Conservation (phyloP, 225 moss, liverwort and hornwort species). For the Bryoerythrophyllum caledonicum region DNA sequence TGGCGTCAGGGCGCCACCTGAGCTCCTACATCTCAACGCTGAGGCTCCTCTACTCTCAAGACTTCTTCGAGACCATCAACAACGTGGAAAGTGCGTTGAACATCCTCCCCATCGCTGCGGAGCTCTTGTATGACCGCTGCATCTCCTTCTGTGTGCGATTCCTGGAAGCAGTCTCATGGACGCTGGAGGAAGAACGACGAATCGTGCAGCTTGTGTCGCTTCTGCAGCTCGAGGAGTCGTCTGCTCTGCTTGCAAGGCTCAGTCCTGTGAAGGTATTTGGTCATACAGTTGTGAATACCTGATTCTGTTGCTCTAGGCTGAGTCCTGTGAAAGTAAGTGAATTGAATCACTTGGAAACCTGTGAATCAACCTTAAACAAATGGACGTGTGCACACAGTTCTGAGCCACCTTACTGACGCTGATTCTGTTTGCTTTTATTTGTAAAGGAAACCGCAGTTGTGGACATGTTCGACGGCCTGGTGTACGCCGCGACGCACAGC, state of each 20-base stretch:
- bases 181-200: conserved; percentile 64
- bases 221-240: conserved; percentile 77
- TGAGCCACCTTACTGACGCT: conserved; percentile 1
- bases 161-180: conserved; percentile 89
- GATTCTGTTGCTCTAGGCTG: conserved; percentile 35
- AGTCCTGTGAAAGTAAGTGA: conserved; percentile 59
- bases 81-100: conserved; percentile 62
- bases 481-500: conserved; percentile 84
- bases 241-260: conserved; percentile 69
- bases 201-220: conserved; percentile 70
- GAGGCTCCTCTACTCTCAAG: conserved; percentile 68
- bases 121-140: conserved; percentile 80
- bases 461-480: conserved; percentile 65
- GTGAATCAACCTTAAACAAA: neutral
- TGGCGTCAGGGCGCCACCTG: conserved; percentile 38
- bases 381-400: neutral
- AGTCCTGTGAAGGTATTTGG: conserved; percentile 58
- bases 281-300: too few species aligned
- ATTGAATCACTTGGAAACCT: neutral
- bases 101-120: conserved; percentile 76
- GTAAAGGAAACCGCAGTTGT: conserved; percentile 62
- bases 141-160: conserved; percentile 69
- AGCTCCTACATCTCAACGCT: conserved; percentile 60
- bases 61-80: conserved; percentile 57
- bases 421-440: conserved; percentile 13